Conservation (phyloP, 495 filamentous ascomycete species). For the Chaetomidium leptoderma region DNA sequence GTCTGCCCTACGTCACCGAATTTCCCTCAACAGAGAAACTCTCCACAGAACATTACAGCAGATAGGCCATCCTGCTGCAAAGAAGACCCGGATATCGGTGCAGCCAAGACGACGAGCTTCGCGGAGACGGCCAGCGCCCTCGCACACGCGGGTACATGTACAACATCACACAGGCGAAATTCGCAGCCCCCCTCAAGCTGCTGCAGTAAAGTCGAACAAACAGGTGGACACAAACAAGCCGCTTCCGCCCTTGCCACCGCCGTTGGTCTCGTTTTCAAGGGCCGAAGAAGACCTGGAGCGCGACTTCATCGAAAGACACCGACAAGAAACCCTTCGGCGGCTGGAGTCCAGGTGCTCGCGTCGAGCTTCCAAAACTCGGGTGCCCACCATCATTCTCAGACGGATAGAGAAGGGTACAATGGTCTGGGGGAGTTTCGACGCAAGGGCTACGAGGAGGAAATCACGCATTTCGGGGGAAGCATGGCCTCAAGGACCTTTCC, state of each 20-base stretch:
- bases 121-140: no score
- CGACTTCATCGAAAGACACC: not conserved
- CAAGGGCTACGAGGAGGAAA: not conserved
- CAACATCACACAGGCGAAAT: no score
- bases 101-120: not conserved
- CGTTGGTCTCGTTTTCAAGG: not conserved
- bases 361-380: not conserved
- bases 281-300: not conserved
- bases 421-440: not conserved
- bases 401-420: not conserved
- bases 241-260: not conserved
- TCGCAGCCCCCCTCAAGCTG: not conserved
- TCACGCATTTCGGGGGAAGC: no score
- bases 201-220: not conserved
- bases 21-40: constrained; percentile 9
- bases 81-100: not conserved
- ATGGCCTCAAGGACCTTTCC: no score
- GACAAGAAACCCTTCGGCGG: not conserved
- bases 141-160: no score
- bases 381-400: not conserved
- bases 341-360: not conserved
- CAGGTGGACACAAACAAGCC: constrained; percentile 1
- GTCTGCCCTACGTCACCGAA: not conserved
- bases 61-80: not conserved
- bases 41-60: not conserved